A percentile compares a stretch with the other conserved stretches of the same genome.
phyloP scores from a whole-genome alignment of 2,329 filamentous ascomycete genomes.

The Colletotrichum endophyticum region DNA sequence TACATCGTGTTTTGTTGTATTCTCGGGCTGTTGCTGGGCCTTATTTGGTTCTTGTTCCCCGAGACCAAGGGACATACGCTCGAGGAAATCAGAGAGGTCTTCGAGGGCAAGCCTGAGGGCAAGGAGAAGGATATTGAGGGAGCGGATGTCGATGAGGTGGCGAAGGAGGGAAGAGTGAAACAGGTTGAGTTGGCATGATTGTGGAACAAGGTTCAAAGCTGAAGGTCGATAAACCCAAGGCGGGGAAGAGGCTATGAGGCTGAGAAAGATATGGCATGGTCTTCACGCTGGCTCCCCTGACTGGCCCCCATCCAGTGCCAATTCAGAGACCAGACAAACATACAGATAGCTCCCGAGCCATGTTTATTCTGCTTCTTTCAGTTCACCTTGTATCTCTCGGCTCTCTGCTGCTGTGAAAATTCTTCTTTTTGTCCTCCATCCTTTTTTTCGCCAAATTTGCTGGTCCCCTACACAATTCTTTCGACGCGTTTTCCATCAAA shows the following conservation, averaged over 20 bases:
- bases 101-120: conserved; percentile 3
- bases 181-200: not conserved
- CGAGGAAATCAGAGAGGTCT: conserved; percentile 22
- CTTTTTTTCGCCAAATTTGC: not conserved
- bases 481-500: not conserved
- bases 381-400: not conserved
- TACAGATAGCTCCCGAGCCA: not conserved
- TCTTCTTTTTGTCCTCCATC: not conserved
- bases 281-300: not conserved
- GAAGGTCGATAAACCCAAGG: not conserved
- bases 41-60: conserved; percentile 29
- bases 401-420: not conserved
- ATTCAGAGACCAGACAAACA: not conserved
- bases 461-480: not conserved
- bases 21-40: conserved; percentile 12
- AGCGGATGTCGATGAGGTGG: not conserved
- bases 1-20: conserved; percentile 26
- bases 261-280: not conserved
- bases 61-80: conserved; percentile 31
- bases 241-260: not conserved
- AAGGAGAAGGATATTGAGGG: not conserved
- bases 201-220: not conserved
- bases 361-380: not conserved
- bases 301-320: not conserved
- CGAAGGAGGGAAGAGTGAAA: not conserved